phyloP scores from a whole-genome alignment of 495 filamentous ascomycete genomes.

The Lasiosphaeria hispida region DNA sequence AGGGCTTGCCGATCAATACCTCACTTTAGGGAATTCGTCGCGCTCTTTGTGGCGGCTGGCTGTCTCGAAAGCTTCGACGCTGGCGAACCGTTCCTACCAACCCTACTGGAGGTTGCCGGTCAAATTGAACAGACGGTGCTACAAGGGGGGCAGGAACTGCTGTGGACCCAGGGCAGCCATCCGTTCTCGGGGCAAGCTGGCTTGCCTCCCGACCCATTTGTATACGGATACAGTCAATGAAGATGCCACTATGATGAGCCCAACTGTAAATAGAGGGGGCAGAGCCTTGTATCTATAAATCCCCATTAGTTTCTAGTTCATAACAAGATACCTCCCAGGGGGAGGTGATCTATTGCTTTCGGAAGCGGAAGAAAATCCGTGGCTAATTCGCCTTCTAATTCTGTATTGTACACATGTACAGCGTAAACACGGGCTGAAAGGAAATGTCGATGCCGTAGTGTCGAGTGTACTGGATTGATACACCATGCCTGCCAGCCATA shows the following conservation, averaged over 20 bases:
- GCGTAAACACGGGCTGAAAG: conserved; percentile 32
- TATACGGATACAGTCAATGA: conserved; percentile 1
- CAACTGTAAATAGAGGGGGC: too few relatives aligned
- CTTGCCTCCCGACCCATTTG: conserved; percentile 7
- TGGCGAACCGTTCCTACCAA: conserved; percentile 14
- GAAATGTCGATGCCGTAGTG: conserved; percentile 42
- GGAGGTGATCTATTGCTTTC: neutral
- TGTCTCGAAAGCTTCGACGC: conserved; percentile 14
- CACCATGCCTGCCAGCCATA: conserved; percentile 25
- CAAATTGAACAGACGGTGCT: conserved; percentile 24
- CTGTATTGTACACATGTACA: conserved; percentile 47
- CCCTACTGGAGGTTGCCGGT: conserved; percentile 20
- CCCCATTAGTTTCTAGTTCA: too few relatives aligned
- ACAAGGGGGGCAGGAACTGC: conserved; percentile 11
- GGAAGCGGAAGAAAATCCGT: neutral
- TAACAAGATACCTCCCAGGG: neutral
- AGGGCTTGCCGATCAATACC: conserved; percentile 19
- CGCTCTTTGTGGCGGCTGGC: conserved; percentile 13
- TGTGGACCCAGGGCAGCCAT: conserved; percentile 6
- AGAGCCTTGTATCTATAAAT: too few relatives aligned
- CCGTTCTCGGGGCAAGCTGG: conserved; percentile 9
- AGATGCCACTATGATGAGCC: too few relatives aligned
- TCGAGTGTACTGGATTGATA: conserved; percentile 38
- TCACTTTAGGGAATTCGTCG: conserved; percentile 21
- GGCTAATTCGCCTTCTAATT: conserved; percentile 26